These are phyloP conservation scores for Pelargonium australe DNA, from an alignment of 441 rosid genomes.

Conservation along the genomic window DNA sequence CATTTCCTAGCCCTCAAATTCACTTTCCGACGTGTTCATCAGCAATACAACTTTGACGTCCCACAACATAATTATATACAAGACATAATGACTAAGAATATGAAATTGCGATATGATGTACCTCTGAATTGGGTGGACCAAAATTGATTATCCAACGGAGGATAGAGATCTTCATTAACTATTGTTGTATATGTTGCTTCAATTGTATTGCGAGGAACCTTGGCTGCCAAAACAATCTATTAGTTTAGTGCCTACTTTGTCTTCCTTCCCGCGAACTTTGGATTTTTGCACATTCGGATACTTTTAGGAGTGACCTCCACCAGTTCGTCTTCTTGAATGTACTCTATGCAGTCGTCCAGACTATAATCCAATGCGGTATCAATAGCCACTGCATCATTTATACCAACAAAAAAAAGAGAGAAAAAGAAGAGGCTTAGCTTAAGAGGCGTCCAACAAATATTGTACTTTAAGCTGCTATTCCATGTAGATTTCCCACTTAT, in stretches of 20 bases:
- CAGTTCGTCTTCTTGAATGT: constrained; percentile 92
- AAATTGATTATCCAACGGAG: background rate
- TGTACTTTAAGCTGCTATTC: background rate
- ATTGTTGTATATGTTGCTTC: background rate
- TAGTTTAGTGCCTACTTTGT: constrained; percentile 31
- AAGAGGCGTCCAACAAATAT: background rate
- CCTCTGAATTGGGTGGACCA: background rate
- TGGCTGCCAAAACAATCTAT: background rate
- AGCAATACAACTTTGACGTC: background rate
- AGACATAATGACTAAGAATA: background rate
- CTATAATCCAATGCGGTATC: constrained; percentile 80
- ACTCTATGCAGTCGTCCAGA: constrained; percentile 92
- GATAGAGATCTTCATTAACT: background rate
- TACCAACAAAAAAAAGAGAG: background rate
- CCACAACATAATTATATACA: background rate
- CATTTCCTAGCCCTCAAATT: background rate
- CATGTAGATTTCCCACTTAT: background rate
- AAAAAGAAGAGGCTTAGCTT: background rate
- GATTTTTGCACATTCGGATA: constrained; percentile 86
- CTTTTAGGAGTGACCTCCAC: constrained; percentile 81
- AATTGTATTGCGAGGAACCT: constrained; percentile 13
- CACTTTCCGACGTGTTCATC: background rate
- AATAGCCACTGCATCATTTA: constrained; percentile 59
- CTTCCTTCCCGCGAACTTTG: constrained; percentile 51
- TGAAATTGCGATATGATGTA: background rate